Evolutionary conservation across 371 early-diverging fungal genomes (phyloP), one percentile per base, ranked within the genome.

Genomic region (Choanephora cucurbitarum): DNA sequence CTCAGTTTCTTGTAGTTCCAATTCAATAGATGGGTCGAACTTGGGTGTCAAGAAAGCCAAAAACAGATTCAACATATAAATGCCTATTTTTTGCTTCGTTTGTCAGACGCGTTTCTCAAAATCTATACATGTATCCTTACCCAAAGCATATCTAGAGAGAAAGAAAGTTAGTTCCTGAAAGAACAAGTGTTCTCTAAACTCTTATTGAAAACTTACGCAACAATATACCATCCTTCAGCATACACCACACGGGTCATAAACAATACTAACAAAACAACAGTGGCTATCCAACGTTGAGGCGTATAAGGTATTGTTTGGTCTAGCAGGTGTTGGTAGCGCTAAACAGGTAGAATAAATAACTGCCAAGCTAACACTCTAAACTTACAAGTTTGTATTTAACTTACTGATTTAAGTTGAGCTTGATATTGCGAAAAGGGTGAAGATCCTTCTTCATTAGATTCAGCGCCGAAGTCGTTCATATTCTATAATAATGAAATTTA

Each of bases 41-140:
- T 96, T 97, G 34, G 98, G 98, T 63, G 92, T 90, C 62, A 98
- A 71, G 69, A 98, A 98, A 9, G 93, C 93, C 54, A 97, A 76
- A 73, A 97, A 96, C 44, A 94, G 71, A 63, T 97, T 96, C 55
- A 98, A 83, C 49, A 97, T 79, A 72, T 96, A 98, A 57, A 98
- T 98, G 21, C 93, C 96, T 57, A 93, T 13, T 28, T 45, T 45
- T 2, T 22, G 6, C 1, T 14, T 80, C 22, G 87, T 89, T 67
- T 13, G 1, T 44, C 15, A 44, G 10, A 43, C 13, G 22, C 14
- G 21, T 10, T 21, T n/a, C 24, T n/a, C 3, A 39, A 21, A n/a
- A 19, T 22, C 11, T 43, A 11, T 10, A 28, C 18, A 11, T 45
- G 7, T 49, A 23, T 44, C 18, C 18, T 45, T 81, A 87, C 89